Base-by-base conservation (phyloP, 177 flowering plant species). In the Vitis hybrid region DNA sequence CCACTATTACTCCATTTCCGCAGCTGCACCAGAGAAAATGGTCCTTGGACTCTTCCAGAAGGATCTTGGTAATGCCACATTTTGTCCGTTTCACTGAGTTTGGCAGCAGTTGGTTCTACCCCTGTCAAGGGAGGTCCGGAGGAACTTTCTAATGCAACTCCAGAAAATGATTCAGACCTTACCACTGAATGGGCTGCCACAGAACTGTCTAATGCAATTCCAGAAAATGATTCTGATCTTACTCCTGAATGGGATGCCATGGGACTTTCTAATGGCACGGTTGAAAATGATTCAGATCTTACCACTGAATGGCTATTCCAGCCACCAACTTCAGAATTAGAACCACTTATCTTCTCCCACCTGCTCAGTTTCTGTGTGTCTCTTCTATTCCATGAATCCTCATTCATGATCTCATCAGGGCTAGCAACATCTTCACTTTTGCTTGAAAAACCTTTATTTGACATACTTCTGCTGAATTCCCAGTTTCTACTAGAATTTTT, bases 1-100 rank as follows among this genome's bases (percentile, higher is more conserved):
- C 97, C 97, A 21, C 84, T 87, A 56, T 82, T 88, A 74, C 77
- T 91, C 99, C 98, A 96, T 75, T 92, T 94, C 6, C 88, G 85
- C 77, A 96, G 82, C 84, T 94, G 97, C 40, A 76, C 83, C 77
- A 91, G 82, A 17, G 95, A 91, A 85, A 96, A 94, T 66, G 99
- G 99, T 56, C 99, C 99, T 77, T 94, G 99, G 24, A 84, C 75
- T 84, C 87, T 91, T 56, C 93, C 94, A 62, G 90, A 65, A 57
- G 99, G 97, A 67, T 96, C 99, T 80, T 82, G 60, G 74, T 96
- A 96, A 78, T 91, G 87, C 99, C 99, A 96, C 6, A 87, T 76
- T 69, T 96, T 94, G 48, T 91, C 92, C 6, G 88, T 68, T 68
- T 91, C 97, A 64, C 73, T 84, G 66, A 86, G 73, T 70, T 73